Percentiles rank a stretch among this genome's conserved stretches.
Evolutionary conservation across 78 protist species (phyloP).

Genomic region (Tieghemostelium lacteum): DNA sequence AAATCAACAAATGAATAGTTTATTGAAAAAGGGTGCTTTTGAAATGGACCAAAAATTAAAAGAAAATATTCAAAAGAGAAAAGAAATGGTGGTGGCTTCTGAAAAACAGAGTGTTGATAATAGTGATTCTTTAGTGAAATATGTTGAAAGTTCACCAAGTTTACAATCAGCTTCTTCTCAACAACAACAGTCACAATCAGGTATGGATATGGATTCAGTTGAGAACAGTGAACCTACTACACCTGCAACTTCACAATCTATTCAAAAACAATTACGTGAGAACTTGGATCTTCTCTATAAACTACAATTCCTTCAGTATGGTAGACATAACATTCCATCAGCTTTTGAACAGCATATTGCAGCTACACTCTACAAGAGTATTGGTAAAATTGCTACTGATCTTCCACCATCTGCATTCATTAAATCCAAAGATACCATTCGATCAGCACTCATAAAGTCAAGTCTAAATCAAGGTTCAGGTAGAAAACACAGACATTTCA

Average conservation of each 20-base stretch:
- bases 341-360: constrained; percentile 12
- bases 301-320: constrained; percentile 40
- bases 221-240: not conserved
- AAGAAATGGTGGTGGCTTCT: not conserved
- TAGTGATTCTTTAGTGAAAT: too few relatives aligned
- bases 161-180: not conserved
- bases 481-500: constrained; percentile 45
- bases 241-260: not conserved
- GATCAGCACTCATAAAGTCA: constrained; percentile 18
- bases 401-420: constrained; percentile 57
- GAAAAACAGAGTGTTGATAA: not conserved
- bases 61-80: not conserved
- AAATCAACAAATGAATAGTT: constrained; percentile 37
- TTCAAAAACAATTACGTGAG: constrained; percentile 26
- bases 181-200: not conserved
- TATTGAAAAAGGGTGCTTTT: constrained; percentile 16
- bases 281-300: constrained; percentile 28
- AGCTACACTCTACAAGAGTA: not conserved
- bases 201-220: not conserved
- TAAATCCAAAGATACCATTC: constrained; percentile 32
- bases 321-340: not conserved
- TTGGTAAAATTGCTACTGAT: constrained; percentile 25
- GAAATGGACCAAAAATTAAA: not conserved
- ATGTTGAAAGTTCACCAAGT: too few relatives aligned
- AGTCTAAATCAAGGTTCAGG: constrained; percentile 46